Base-by-base conservation (phyloP, 208 protist species). In the Leishmania major region DNA sequence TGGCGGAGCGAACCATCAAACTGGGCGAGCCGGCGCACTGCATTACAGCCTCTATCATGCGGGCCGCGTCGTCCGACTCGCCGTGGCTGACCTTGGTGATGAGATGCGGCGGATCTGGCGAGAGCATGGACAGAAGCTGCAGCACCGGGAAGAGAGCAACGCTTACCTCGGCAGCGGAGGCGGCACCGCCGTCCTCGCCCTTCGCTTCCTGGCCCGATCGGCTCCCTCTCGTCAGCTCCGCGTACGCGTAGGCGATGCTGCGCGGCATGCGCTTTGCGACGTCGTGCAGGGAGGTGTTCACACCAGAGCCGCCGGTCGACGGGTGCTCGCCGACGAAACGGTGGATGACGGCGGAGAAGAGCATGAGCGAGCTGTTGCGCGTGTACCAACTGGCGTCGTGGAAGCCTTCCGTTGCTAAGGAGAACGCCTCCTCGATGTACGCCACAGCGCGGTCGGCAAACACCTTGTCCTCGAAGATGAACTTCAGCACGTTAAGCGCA, bases 401-500 rank as follows among this genome's bases (percentile, higher is more conserved):
- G 83, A 98, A 97, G 45, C 95, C 95, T 19, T 86, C 82, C 8
- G 93, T 93, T 15, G 93, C 88, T n/a, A 93, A 81, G 60, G 87
- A 93, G 88, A 98, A 96, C 53, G 92, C 93, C 43, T 94, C 89
- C 85, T 97, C 91, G 10, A 97, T 78, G 81, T 91, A 88, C 17
- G 89, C 84, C 19, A 96, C 84, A 3, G 88, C 79, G 64, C 92
- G 88, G 25, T 94, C 92, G 2, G 91, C 86, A 71, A 98, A 92
- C 17, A 85, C 53, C 67, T 92, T 96, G 80, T 98, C 92, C 74
- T 98, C 95, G 83, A 98, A 97, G 51, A 98, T 88, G 84, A 97
- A 98, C 85, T 97, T 97, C 62, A 98, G 79, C 43, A 98, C 96
- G 84, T 98, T 98, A 22, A 98, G 82, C 22, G 94, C 94, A 78